Conservation (phyloP, 2,329 filamentous ascomycete genomes). For the Sclerotinia subarctica region DNA sequence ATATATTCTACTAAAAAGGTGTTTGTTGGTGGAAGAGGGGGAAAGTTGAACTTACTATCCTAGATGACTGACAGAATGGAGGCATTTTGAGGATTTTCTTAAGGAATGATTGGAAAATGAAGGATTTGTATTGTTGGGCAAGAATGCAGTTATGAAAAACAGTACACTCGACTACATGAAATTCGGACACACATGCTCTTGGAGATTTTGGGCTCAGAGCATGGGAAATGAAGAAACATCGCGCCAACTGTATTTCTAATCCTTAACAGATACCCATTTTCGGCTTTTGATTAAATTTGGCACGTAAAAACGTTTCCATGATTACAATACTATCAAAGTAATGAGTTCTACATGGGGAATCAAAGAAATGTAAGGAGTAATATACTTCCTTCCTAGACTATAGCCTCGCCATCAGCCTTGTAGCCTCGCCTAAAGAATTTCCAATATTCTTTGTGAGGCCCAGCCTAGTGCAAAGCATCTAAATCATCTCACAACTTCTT, state of each 20-base stretch:
- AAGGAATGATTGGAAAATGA: not conserved
- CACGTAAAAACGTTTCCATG: not conserved
- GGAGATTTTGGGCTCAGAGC: constrained; percentile 20
- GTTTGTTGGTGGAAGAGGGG: constrained; percentile 30
- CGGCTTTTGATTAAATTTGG: not conserved
- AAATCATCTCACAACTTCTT: constrained; percentile 4
- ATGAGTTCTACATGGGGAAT: not conserved
- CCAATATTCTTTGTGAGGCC: too few relatives aligned
- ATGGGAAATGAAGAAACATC: constrained; percentile 16
- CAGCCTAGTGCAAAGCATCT: too few relatives aligned
- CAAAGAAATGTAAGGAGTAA: not conserved
- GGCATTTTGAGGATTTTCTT: not conserved
- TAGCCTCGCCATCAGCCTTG: not conserved
- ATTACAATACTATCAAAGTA: too few relatives aligned
- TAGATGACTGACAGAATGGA: constrained; percentile 23
- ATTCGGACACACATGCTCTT: constrained; percentile 11
- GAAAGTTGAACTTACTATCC: constrained; percentile 32
- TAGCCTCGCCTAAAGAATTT: constrained; percentile 24
- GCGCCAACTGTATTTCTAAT: constrained; percentile 17
- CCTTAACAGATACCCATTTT: not conserved
- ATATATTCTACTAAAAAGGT: constrained; percentile 36
- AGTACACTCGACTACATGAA: not conserved
- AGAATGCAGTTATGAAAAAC: constrained; percentile 4
- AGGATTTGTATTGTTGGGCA: not conserved
- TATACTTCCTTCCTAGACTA: too few relatives aligned